These are phyloP conservation scores for Spiromastix sp. DNA, from an alignment of 2,329 filamentous ascomycete species.

Conservation along the genomic window DNA sequence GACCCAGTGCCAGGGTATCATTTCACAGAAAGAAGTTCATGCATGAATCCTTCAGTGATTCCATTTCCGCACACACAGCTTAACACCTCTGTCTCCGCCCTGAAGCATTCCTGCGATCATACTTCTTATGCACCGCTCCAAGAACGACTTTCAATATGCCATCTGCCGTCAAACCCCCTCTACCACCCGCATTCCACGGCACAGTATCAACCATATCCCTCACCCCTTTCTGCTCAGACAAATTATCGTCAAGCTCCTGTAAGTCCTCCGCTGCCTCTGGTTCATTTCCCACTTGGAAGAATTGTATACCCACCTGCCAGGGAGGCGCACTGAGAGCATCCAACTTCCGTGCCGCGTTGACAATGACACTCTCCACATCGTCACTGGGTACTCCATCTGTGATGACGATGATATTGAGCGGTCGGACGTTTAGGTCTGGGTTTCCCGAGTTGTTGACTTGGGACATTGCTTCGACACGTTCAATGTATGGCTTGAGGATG, in stretches of 20 bases:
- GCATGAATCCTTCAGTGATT: too few species aligned
- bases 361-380: constrained; percentile 62
- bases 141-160: constrained; percentile 74
- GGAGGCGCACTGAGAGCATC: constrained; percentile 53
- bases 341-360: constrained; percentile 57
- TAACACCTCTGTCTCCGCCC: too few species aligned
- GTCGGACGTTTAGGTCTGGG: constrained; percentile 45
- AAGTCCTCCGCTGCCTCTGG: constrained; percentile 54
- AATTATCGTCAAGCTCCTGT: constrained; percentile 62
- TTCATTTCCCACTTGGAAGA: constrained; percentile 86
- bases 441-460: constrained; percentile 27
- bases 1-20: too few species aligned
- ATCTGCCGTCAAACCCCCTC: constrained; percentile 50
- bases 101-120: constrained; percentile 39
- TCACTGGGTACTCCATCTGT: constrained; percentile 79
- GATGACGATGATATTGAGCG: constrained; percentile 84
- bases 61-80: too few species aligned
- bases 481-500: constrained; percentile 66
- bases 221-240: constrained; percentile 48
- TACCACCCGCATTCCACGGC: constrained; percentile 50
- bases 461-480: constrained; percentile 37
- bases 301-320: constrained; percentile 85
- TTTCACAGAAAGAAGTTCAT: too few species aligned
- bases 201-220: constrained; percentile 91
- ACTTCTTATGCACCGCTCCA: constrained; percentile 59